Evolutionary conservation across 2,329 filamentous ascomycete species (phyloP), one percentile per base, ranked within the genome.

Genomic region (Septoria petroselini): DNA sequence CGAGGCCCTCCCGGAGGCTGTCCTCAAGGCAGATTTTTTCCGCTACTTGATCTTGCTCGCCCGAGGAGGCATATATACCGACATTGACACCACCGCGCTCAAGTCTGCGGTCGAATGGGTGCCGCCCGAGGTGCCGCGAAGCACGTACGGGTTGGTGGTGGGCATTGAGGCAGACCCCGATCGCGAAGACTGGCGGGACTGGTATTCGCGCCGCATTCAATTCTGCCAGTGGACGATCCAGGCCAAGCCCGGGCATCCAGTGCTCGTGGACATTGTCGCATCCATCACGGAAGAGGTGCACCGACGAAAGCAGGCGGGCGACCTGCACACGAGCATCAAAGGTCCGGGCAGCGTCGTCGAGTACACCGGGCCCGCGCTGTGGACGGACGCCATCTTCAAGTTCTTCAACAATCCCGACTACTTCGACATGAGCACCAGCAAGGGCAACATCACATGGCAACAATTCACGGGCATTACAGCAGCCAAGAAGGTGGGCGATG

Each of bases 151-250:
- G 7, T 77, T 98, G 56, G 84, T 98, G 31, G 79, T 97, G 63
- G 93, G 93, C 52, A 96, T 98, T 58, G 93, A 98, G 73, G 93
- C 93, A 3, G 93, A 98, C 66, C 90, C 93, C 0, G 90, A 97
- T 69, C 82, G 93, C 40, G 80, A 82, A 3, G 93, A 98, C 68
- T 98, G 93, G 93, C 79, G 82, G 29, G 76, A 95, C 1, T 97
- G 91, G 93, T 98, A 97, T 75, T 93, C 89, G 57, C 86, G 93
- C 52, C 82, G 91, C 57, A 91, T 98, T 54, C 93, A 97, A 68
- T 97, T 98, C 71, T 98, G 93, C 72, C 93, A 98, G 70, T 98
- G 93, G 93, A 98, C 93, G 1, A 96, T 98, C 56, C 91, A 97
- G 70, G 76, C 87, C 50, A 98, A 98, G 71, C 86, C 91, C 0